phyloP scores from a whole-genome alignment of 2,329 filamentous ascomycete genomes.

The Aureobasidium sp. region DNA sequence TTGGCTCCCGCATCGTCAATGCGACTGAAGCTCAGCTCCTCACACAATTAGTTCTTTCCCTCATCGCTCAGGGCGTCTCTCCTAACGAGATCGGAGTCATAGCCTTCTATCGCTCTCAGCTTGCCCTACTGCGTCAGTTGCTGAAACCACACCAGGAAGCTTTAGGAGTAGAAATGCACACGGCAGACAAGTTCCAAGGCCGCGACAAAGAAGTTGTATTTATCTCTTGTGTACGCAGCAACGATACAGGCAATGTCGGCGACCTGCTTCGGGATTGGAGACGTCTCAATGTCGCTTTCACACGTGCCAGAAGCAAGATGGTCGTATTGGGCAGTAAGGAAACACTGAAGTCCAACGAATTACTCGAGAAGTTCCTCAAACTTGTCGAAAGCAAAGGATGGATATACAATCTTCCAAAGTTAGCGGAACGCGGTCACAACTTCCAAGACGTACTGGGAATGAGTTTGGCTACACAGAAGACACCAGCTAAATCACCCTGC shows the following conservation, averaged over 20 bases:
- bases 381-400: slow-evolving; percentile 74
- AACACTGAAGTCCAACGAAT: slow-evolving; percentile 65
- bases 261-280: slow-evolving; percentile 88
- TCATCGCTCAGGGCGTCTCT: slow-evolving; percentile 69
- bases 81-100: slow-evolving; percentile 82
- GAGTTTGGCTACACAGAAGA: slow-evolving; percentile 5
- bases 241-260: slow-evolving; percentile 74
- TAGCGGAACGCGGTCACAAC: not conserved
- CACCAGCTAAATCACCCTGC: not conserved
- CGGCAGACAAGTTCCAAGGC: slow-evolving; percentile 93
- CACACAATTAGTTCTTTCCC: slow-evolving; percentile 69
- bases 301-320: slow-evolving; percentile 84
- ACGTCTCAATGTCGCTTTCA: slow-evolving; percentile 92
- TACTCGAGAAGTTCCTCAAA: slow-evolving; percentile 67
- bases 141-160: slow-evolving; percentile 42
- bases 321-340: slow-evolving; percentile 75
- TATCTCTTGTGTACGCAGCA: slow-evolving; percentile 79
- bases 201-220: slow-evolving; percentile 91
- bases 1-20: slow-evolving; percentile 84
- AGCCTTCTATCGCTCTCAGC: slow-evolving; percentile 91
- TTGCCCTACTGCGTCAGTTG: slow-evolving; percentile 70
- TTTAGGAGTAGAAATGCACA: slow-evolving; percentile 79
- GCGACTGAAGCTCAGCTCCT: slow-evolving; percentile 71
- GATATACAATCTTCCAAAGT: slow-evolving; percentile 39
- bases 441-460: not conserved